Percentiles rank a stretch among this genome's conserved stretches.
Conservation (phyloP, 352 stramenopile genomes). For the Halophytophthora polymorphica region DNA sequence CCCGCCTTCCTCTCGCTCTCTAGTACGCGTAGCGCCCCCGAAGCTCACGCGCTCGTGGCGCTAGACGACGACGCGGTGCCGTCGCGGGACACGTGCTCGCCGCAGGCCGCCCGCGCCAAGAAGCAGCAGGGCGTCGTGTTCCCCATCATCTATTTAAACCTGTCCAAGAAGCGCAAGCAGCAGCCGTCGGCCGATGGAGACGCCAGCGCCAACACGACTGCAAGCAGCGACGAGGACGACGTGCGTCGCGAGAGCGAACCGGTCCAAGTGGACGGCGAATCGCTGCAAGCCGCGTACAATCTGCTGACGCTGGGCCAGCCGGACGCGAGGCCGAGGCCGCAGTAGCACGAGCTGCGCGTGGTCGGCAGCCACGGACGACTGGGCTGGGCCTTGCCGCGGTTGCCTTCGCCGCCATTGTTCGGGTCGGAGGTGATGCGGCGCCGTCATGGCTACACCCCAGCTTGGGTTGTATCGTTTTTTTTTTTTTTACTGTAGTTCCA, state of each 20-base stretch:
- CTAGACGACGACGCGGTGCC: constrained; percentile 10
- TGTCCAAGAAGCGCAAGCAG: constrained; percentile 65
- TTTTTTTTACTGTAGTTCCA: too few relatives aligned
- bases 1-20: constrained; percentile 64
- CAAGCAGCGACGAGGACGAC: neutral
- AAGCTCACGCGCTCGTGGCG: neutral
- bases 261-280: constrained; percentile 58
- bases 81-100: constrained; percentile 21
- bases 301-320: constrained; percentile 49
- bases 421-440: too few relatives aligned
- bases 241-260: constrained; percentile 11
- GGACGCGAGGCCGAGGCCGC: neutral
- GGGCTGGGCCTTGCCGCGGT: too few relatives aligned
- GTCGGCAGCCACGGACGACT: too few relatives aligned
- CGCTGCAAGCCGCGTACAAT: constrained; percentile 66
- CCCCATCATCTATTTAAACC: constrained; percentile 80
- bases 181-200: constrained; percentile 10
- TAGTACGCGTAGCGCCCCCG: constrained; percentile 42
- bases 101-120: constrained; percentile 33
- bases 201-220: constrained; percentile 15
- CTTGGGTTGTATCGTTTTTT: too few relatives aligned
- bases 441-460: too few relatives aligned
- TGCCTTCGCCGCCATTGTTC: too few relatives aligned
- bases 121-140: constrained; percentile 56
- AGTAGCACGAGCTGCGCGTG: too few relatives aligned